Conservation (phyloP, 2,329 filamentous ascomycete genomes). For the Penicillium sp. region DNA sequence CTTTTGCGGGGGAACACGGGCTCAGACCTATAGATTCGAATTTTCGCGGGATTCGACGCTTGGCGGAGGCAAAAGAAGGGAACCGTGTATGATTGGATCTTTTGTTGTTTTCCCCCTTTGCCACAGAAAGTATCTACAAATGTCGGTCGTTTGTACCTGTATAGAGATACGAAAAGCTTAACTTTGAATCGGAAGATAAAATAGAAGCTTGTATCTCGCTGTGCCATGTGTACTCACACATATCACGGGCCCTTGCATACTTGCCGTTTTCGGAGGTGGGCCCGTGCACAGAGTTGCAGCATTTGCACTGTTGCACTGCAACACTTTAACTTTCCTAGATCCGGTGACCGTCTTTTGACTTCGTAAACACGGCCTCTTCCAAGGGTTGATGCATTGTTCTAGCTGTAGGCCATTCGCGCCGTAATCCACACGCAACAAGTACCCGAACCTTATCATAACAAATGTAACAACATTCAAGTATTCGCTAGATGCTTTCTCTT, state of each 20-base stretch:
- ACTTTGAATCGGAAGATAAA: not conserved
- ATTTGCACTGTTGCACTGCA: no score
- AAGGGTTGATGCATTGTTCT: no score
- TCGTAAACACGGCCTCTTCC: no score
- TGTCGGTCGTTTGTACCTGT: not conserved
- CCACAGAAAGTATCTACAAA: not conserved
- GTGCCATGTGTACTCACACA: not conserved
- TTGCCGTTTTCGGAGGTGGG: not conserved
- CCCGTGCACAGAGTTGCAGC: not conserved
- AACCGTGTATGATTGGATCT: not conserved
- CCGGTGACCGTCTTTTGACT: no score
- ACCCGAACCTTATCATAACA: no score
- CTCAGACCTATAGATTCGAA: constrained; percentile 13
- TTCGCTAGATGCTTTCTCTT: not conserved
- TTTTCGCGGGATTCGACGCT: constrained; percentile 22
- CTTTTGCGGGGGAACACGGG: constrained; percentile 14
- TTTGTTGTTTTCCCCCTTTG: not conserved
- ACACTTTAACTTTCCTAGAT: no score
- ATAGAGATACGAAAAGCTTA: no score
- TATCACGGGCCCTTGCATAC: not conserved
- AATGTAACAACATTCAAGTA: not conserved
- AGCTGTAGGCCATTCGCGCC: no score
- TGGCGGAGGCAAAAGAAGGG: constrained; percentile 13
- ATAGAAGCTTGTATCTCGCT: not conserved
- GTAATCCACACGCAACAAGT: no score